Evolutionary conservation across 192 early-diverging fungal genomes (phyloP).

Genomic region (Gonapodya prolifera): DNA sequence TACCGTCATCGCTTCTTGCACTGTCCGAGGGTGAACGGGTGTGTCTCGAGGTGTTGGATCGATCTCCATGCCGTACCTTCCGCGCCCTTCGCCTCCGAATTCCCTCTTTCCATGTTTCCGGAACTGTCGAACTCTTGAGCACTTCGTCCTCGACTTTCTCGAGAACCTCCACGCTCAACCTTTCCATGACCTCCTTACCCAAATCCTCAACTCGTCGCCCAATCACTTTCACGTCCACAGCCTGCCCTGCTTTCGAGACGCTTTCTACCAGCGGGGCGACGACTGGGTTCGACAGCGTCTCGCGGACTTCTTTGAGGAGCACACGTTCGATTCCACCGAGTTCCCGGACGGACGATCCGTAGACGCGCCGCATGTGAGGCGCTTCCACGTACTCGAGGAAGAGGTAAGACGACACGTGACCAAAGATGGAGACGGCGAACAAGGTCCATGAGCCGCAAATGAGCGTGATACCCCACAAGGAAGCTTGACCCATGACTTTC

Average conservation of each 20-base stretch:
- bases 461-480: conserved; percentile 86
- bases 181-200: conserved; percentile 8
- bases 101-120: background rate
- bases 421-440: conserved; percentile 69
- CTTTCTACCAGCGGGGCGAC: background rate
- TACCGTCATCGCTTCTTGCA: background rate
- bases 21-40: background rate
- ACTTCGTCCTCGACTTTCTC: background rate
- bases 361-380: conserved; percentile 82
- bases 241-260: too few species aligned
- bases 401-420: conserved; percentile 69
- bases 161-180: background rate
- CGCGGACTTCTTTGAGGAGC: conserved; percentile 13
- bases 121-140: background rate
- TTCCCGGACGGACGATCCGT: conserved; percentile 70
- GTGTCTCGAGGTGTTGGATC: background rate
- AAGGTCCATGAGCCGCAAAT: conserved; percentile 72
- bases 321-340: conserved; percentile 61
- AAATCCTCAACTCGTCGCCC: too few species aligned
- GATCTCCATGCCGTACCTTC: background rate
- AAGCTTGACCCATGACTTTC: conserved; percentile 83
- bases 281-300: background rate
- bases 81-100: background rate
- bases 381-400: conserved; percentile 81
- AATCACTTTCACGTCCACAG: too few species aligned